Base-by-base conservation (phyloP, 75 land plant genomes). In the Cunninghamia lanceolata region DNA sequence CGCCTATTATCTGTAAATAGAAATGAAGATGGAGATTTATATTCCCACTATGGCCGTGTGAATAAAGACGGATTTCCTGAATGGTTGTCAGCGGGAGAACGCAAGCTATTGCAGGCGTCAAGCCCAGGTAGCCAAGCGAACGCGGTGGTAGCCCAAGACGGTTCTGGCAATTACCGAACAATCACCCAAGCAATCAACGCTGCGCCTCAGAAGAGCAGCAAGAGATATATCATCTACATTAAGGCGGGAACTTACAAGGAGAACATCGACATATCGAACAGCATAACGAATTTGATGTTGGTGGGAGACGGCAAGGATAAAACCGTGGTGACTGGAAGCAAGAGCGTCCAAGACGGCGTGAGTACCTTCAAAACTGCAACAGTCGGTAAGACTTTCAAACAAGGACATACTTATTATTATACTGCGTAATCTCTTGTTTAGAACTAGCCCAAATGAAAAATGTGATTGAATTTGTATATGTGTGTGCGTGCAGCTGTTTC, bases 91-190 rank as follows among this genome's bases (percentile, higher is more conserved):
- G 34, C 42, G 0, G 46, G 19, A 39, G 68, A 86, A 3, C 17
- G 87, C 1, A 46, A 39, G 50, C 87, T 77, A 1, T 35, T 86
- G 9, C 87, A 86, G 82, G 11, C 35, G 19, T 46, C 87, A 6
- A 45, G 68, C 5, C 36, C 25, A 0, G 40, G 59, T 9, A 46
- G 28, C 45, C 43, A 85, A n/a, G 91, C 83, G 21, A 43, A 88
- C 21, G 71, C 46, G 1, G 89, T 88, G 43, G 91, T 90, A 19
- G 91, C 91, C 6, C 25, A 81, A 54, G 91, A 90, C n/a, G 88
- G 90, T 4, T 83, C 76, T 35, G 91, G 87, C 21, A 25, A 88
- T 35, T 89, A 32, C 86, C 88, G 47, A 9, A 35, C 76, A 19
- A 87, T 25, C 30, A 43, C 35, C 14, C 30, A 66, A 66, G 53